Percentiles rank a stretch among this genome's conserved stretches.
Conservation (phyloP, 2,329 filamentous ascomycete genomes). For the Xylariaceae sp. region DNA sequence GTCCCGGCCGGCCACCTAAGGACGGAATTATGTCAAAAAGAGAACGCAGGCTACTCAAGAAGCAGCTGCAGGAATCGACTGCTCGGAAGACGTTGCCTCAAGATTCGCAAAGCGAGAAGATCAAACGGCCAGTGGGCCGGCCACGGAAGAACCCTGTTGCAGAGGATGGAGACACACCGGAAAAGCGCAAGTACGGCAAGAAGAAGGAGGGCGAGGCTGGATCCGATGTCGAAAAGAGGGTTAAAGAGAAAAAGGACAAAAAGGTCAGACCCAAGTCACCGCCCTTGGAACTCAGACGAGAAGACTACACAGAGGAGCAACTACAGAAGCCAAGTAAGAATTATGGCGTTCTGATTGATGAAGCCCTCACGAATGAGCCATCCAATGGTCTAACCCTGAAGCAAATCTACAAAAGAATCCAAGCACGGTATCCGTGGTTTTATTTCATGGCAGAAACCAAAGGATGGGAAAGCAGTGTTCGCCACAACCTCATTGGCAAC, state of each 20-base stretch:
- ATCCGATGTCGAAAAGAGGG: conserved; percentile 52
- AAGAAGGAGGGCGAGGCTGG: conserved; percentile 56
- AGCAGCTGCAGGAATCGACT: conserved; percentile 45
- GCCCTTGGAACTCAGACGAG: conserved; percentile 50
- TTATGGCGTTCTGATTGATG: conserved; percentile 58
- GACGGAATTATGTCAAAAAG: conserved; percentile 81
- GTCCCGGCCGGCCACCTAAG: conserved; percentile 77
- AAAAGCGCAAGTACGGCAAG: conserved; percentile 65
- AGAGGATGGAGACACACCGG: conserved; percentile 52
- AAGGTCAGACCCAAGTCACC: conserved; percentile 58
- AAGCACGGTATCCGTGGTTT: conserved; percentile 55
- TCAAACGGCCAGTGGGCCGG: conserved; percentile 63
- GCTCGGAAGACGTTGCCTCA: conserved; percentile 50
- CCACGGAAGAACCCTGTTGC: conserved; percentile 60
- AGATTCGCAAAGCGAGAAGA: conserved; percentile 43
- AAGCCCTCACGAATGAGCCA: conserved; percentile 52
- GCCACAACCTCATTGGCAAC: conserved; percentile 60
- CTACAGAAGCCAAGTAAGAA: conserved; percentile 60
- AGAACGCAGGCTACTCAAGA: conserved; percentile 62
- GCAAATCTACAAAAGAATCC: conserved; percentile 61
- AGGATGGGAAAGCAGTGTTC: conserved; percentile 64
- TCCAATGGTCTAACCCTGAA: conserved; percentile 54
- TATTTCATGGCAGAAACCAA: conserved; percentile 59
- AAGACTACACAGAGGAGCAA: conserved; percentile 55
- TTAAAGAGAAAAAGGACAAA: conserved; percentile 57